These are phyloP conservation scores for Russula compacta DNA, from an alignment of 768 basidiomycete species.

Conservation along the genomic window DNA sequence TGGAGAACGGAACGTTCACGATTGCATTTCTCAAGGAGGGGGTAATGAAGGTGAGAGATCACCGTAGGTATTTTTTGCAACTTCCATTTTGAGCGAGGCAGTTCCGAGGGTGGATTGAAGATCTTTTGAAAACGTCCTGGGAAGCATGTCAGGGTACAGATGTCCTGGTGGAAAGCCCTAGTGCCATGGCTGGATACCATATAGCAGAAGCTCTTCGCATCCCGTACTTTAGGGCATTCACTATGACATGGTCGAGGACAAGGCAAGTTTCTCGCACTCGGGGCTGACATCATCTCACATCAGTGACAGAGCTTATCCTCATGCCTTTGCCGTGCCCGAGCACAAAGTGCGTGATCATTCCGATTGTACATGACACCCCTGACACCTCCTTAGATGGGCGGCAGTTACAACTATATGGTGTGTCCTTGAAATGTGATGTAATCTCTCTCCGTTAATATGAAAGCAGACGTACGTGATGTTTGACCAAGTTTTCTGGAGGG, in stretches of 20 bases:
- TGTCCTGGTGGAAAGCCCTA: constrained; percentile 89
- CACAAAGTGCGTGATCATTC: constrained; percentile 50
- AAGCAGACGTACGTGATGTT: constrained; percentile 88
- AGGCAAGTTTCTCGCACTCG: constrained; percentile 35
- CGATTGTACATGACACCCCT: not conserved
- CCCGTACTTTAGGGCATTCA: constrained; percentile 93
- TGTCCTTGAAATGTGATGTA: constrained; percentile 16
- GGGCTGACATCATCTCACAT: not conserved
- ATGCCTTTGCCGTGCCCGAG: constrained; percentile 96
- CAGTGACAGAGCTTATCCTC: constrained; percentile 78
- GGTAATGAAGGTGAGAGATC: constrained; percentile 56
- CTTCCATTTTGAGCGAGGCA: constrained; percentile 27
- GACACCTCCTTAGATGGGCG: constrained; percentile 62
- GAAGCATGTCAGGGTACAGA: constrained; percentile 93
- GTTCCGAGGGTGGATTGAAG: constrained; percentile 98
- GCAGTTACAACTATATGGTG: constrained; percentile 98
- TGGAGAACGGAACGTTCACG: constrained; percentile 97
- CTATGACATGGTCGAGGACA: constrained; percentile 97
- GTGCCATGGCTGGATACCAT: constrained; percentile 95
- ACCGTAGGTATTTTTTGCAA: not conserved
- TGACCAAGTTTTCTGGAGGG: constrained; percentile 96
- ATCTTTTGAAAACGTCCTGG: constrained; percentile 91
- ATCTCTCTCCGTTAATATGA: not conserved
- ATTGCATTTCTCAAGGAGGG: constrained; percentile 91
- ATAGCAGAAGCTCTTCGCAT: constrained; percentile 92